These are phyloP conservation scores for Lecanicillium sp. DNA, from an alignment of 2,329 filamentous ascomycete genomes.

Conservation along the genomic window DNA sequence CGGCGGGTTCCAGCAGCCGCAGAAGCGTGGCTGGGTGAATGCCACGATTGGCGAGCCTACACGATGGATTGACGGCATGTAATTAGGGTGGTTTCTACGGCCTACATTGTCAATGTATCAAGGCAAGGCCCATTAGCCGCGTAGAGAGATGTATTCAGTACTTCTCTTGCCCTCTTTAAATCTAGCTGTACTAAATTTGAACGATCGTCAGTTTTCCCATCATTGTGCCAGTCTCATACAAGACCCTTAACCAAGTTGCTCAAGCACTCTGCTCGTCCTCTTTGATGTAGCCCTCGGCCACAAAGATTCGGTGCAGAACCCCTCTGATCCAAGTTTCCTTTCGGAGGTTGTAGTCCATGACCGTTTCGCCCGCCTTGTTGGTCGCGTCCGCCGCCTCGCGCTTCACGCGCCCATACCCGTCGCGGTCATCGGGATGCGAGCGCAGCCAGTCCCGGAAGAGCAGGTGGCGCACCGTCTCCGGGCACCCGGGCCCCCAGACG, in stretches of 20 bases:
- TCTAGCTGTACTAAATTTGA: no score
- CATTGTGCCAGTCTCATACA: no score
- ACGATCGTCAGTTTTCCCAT: no score
- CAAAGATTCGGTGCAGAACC: constrained; percentile 23
- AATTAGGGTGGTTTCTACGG: background rate
- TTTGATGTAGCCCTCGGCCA: constrained; percentile 6
- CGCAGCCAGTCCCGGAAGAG: constrained; percentile 38
- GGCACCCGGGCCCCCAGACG: constrained; percentile 33
- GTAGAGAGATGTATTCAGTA: no score
- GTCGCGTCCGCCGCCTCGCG: constrained; percentile 24
- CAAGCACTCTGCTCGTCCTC: background rate
- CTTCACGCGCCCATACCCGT: constrained; percentile 34
- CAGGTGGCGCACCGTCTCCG: constrained; percentile 32
- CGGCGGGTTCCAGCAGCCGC: background rate
- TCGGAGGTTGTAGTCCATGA: constrained; percentile 31
- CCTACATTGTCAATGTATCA: no score
- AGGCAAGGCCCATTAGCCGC: no score
- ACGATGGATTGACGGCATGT: constrained; percentile 2
- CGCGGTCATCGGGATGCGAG: constrained; percentile 28
- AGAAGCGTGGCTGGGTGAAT: constrained; percentile 5
- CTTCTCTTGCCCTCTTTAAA: no score
- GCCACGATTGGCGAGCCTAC: constrained; percentile 6
- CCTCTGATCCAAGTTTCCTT: constrained; percentile 32
- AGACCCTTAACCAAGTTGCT: background rate
- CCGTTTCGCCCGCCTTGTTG: constrained; percentile 23